Percentiles rank a stretch among this genome's conserved stretches.
Evolutionary conservation across 371 early-diverging fungal species (phyloP).

Genomic region (Entomophthora muscae): DNA sequence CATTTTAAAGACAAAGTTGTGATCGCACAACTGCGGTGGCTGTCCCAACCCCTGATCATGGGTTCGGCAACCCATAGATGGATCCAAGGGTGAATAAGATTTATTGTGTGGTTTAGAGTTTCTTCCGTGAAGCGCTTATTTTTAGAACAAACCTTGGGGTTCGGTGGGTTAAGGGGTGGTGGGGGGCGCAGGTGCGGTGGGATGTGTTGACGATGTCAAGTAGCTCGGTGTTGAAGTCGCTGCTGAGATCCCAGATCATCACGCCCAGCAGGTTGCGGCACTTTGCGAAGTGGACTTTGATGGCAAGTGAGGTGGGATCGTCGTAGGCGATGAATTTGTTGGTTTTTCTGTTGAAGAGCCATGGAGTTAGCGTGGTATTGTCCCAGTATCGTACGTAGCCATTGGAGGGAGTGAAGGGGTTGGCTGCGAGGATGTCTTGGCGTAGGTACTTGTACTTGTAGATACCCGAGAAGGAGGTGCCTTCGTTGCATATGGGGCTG

Average conservation of each 20-base stretch:
- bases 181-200: no score
- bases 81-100: no score
- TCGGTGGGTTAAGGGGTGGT: no score
- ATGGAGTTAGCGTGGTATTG: conserved; percentile 34
- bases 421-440: not conserved
- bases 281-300: conserved; percentile 34
- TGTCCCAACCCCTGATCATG: no score
- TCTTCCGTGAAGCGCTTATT: no score
- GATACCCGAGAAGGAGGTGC: no score
- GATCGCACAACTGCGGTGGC: no score
- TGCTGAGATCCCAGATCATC: conserved; percentile 34
- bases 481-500: not conserved
- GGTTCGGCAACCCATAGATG: no score
- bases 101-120: no score
- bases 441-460: not conserved
- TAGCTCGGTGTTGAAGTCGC: conserved; percentile 21
- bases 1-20: no score
- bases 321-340: conserved; percentile 42
- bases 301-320: conserved; percentile 30
- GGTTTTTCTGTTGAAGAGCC: conserved; percentile 36
- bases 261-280: conserved; percentile 31
- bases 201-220: not conserved
- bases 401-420: conserved; percentile 17
- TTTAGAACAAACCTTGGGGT: no score
- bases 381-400: conserved; percentile 29